Evolutionary conservation across 805 yeast species (phyloP), one percentile per base, ranked within the genome.

Genomic region (Nematodospora valgi): DNA sequence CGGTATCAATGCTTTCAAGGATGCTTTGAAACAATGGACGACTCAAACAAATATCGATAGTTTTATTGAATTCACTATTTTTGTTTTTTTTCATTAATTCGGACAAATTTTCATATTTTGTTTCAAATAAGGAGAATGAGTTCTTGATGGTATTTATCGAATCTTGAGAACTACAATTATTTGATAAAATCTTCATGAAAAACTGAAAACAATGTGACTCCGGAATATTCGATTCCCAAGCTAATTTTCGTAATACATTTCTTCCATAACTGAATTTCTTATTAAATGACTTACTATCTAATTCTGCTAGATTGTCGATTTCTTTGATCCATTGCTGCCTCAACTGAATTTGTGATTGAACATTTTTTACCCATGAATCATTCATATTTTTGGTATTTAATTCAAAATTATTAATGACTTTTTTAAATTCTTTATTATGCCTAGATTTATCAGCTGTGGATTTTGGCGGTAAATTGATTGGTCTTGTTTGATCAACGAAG

Each of bases 381-480:
- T 44, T 39, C 7, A 49, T 35, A 8, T 56, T 35, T 32, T 66
- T 59, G 13, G 54, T 38, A 24, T 49, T 52, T 10, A 17, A 14
- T 27, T 68, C 69, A 27, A 62, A 62, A 44, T 56, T 68, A 12
- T 64, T 53, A 32, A 76, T 64, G 18, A 68, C 44, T 56, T 62
- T 64, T 30, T 68, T 59, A 37, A 80, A 70, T 48, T 80, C 80
- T 31, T 59, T 64, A 45, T 78, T 79, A 48, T 82, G 89, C 38
- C 65, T 65, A 22, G 60, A 52, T 27, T 69, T 69, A 48, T 82
- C 89, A 9, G 49, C 52, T 3, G 59, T 49, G 25, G 66, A 62
- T 51, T 82, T 82, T 5, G 87, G 87, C 5, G 89, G 89, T 29
- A 80, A 54, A 74, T 86, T 78, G 32, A 78, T 71, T 3, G 89